Evolutionary conservation across 2,329 filamentous ascomycete species (phyloP).

Genomic region (Aspergillus sp.): DNA sequence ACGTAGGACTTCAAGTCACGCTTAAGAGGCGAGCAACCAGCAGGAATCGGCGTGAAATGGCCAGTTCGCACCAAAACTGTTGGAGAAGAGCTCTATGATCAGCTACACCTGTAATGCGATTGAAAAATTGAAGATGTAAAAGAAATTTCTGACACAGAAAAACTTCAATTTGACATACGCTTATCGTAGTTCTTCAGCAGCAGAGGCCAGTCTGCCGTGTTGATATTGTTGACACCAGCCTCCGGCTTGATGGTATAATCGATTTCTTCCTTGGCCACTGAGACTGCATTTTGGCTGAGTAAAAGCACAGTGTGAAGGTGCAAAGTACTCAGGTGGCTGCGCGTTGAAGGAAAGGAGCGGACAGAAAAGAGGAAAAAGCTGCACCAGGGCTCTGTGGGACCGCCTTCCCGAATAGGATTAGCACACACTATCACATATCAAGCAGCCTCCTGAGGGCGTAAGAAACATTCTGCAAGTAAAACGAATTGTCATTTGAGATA

Average conservation of each 20-base stretch:
- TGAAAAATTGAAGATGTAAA: neutral
- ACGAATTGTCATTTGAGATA: no score
- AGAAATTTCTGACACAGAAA: neutral
- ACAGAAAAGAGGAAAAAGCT: slow-evolving; percentile 4
- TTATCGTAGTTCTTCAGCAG: slow-evolving; percentile 94
- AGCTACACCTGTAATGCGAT: slow-evolving; percentile 2
- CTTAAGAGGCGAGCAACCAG: slow-evolving; percentile 82
- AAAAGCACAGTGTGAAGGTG: slow-evolving; percentile 7
- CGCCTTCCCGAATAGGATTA: slow-evolving; percentile 6
- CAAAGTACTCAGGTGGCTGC: slow-evolving; percentile 10
- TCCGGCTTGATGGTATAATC: slow-evolving; percentile 91
- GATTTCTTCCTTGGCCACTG: slow-evolving; percentile 53
- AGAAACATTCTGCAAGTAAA: no score
- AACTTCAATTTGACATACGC: slow-evolving; percentile 48
- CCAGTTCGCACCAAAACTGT: slow-evolving; percentile 84
- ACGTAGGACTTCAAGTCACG: slow-evolving; percentile 96
- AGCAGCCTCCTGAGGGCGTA: no score
- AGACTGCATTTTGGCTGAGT: slow-evolving; percentile 23
- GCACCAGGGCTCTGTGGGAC: neutral
- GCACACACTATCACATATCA: slow-evolving; percentile 15
- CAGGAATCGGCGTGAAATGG: slow-evolving; percentile 94
- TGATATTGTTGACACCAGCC: slow-evolving; percentile 65
- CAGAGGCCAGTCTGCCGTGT: slow-evolving; percentile 86
- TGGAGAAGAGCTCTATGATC: neutral
- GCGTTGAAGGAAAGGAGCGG: slow-evolving; percentile 14